These are phyloP conservation scores for Cutaneotrichosporon cyanovorans DNA, from an alignment of 1,284 basidiomycete genomes.

Conservation along the genomic window DNA sequence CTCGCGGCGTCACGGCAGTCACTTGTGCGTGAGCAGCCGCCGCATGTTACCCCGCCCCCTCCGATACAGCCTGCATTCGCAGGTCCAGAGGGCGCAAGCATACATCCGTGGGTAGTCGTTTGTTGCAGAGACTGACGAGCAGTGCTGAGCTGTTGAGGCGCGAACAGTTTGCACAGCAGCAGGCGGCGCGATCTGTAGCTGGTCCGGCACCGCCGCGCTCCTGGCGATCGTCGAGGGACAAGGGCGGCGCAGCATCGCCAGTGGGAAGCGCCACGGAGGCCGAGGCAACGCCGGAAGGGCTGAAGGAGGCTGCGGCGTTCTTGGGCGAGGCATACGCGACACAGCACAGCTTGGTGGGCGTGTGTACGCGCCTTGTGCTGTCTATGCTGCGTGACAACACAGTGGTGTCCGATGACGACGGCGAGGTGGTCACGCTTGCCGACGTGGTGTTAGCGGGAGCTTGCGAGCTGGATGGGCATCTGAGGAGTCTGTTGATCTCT, in stretches of 20 bases:
- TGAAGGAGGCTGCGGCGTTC: constrained; percentile 1
- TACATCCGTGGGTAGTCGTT: constrained; percentile 29
- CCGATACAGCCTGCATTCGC: neutral
- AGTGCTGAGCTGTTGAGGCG: constrained; percentile 35
- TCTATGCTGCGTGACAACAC: constrained; percentile 20
- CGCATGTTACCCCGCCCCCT: constrained; percentile 2
- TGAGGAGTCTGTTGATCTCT: constrained; percentile 22
- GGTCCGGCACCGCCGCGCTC: constrained; percentile 38
- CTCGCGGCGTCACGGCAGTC: constrained; percentile 18
- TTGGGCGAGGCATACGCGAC: neutral
- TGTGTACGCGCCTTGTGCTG: constrained; percentile 23
- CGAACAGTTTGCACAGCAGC: constrained; percentile 20
- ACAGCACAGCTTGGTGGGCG: constrained; percentile 16
- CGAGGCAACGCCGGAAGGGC: neutral
- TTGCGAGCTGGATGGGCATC: constrained; percentile 24
- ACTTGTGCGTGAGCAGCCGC: neutral
- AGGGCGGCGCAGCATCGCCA: neutral
- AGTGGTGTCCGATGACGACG: constrained; percentile 9
- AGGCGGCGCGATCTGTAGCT: constrained; percentile 27
- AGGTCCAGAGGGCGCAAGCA: constrained; percentile 4
- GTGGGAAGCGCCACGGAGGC: neutral
- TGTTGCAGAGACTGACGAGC: neutral
- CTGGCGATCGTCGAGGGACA: constrained; percentile 18
- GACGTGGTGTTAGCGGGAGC: constrained; percentile 25
- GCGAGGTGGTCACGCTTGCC: constrained; percentile 14